Evolutionary conservation across 1,284 basidiomycete species (phyloP), one percentile per base, ranked within the genome.

Genomic region (Puccinia polysora): DNA sequence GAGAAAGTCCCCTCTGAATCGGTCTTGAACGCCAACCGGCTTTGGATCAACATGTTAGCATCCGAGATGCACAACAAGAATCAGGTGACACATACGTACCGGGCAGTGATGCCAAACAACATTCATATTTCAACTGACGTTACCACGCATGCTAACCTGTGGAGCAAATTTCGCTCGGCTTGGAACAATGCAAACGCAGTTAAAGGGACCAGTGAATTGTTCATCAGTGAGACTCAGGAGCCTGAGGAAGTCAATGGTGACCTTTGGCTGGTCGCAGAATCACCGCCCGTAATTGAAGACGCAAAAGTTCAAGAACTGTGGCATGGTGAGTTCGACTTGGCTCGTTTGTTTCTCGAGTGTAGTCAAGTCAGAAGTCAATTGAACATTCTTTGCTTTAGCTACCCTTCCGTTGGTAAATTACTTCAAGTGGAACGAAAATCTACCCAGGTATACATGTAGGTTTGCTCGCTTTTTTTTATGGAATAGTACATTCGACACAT

Each of bases 371-470:
- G 0, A 1, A 4, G 15, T 4, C 23, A 25, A 30, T n/a, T 36
- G n/a, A 49, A 10, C 6, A 30, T 49, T 18, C 14, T 15, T 38
- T 23, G 14, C 14, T 15, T 15, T 52, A 64, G 62, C 62, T 30
- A 64, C 62, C 7, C 62, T 64, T 34, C 62, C 62, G 0, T 64
- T 64, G 34, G 62, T 64, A 12, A 64, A 64, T 45, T 64, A 64
- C 43, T 64, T 64, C 62, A 64, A 64, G 34, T 64, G 62, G 62
- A 64, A 64, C 34, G 62, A 64, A 50, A 64, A 64, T 45, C 36
- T 64, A 49, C 62, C 62, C 28, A 64, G 50, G 25, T 64, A 64
- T 52, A 64, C 62, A 25, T 25, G 62, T 64, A 64, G 50, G 62
- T 64, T 12, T 14, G 34, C 28, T 18, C 36, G 38, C 47, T 18